Evolutionary conservation across 2,329 filamentous ascomycete species (phyloP).

Genomic region (Colletotrichum spinosum): DNA sequence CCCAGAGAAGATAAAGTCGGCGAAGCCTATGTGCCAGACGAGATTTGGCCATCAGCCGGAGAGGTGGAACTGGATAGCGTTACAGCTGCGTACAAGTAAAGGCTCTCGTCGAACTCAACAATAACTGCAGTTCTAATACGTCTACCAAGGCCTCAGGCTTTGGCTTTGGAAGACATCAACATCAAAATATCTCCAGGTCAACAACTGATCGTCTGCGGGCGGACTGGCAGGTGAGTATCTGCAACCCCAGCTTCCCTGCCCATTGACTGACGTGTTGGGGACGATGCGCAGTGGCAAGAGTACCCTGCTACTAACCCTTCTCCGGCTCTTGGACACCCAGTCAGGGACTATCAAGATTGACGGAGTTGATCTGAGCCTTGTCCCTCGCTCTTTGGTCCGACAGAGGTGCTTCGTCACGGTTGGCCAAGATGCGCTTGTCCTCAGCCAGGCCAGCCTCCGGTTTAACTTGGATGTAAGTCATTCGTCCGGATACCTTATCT

Average conservation of each 20-base stretch:
- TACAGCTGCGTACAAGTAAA: conserved; percentile 45
- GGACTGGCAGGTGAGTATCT: conserved; percentile 22
- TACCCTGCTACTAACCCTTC: conserved; percentile 8
- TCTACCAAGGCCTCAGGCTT: not conserved
- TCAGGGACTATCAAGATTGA: conserved; percentile 12
- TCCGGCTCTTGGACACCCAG: conserved; percentile 9
- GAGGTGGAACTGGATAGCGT: conserved; percentile 48
- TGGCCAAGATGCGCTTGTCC: conserved; percentile 7
- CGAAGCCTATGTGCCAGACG: conserved; percentile 39
- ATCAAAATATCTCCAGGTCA: conserved; percentile 11
- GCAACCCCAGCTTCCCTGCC: not conserved
- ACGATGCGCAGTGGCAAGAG: conserved; percentile 21
- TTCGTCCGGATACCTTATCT: not conserved
- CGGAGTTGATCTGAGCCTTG: conserved; percentile 14
- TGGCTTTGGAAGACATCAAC: conserved; percentile 2
- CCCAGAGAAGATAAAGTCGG: conserved; percentile 43
- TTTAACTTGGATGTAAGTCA: conserved; percentile 24
- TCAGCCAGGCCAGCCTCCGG: conserved; percentile 20
- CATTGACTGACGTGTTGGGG: not conserved
- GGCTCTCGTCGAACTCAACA: not conserved
- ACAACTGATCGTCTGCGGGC: conserved; percentile 19
- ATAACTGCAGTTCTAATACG: not conserved
- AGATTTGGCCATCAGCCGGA: conserved; percentile 48
- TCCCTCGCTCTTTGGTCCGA: conserved; percentile 11
- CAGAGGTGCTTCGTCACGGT: conserved; percentile 25